These are phyloP conservation scores for Apiospora malaysiana DNA, from an alignment of 2,329 filamentous ascomycete genomes.

Conservation along the genomic window DNA sequence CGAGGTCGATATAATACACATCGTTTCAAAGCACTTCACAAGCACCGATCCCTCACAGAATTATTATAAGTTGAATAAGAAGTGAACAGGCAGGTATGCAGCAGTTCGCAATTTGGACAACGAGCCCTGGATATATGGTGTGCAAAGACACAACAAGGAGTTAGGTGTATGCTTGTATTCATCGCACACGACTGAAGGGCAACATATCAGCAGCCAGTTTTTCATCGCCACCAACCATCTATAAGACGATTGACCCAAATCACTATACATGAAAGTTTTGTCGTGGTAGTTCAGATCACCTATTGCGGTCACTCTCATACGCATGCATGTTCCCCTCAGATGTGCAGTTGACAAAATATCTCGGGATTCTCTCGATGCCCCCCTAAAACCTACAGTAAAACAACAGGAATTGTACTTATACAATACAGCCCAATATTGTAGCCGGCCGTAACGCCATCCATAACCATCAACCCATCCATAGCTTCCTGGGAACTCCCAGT, in stretches of 20 bases:
- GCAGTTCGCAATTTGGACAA: background rate
- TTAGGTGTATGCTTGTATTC: too few relatives aligned
- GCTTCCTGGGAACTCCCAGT: background rate
- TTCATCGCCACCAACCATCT: too few relatives aligned
- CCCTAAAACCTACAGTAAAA: background rate
- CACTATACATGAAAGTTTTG: too few relatives aligned
- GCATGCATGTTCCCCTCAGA: background rate
- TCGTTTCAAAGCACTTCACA: too few relatives aligned
- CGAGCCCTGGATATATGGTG: background rate
- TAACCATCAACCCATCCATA: constrained; percentile 3
- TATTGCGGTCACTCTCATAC: background rate
- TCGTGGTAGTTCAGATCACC: background rate
- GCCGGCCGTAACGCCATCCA: constrained; percentile 12
- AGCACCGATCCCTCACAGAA: background rate
- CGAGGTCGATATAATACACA: too few relatives aligned
- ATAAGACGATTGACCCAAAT: too few relatives aligned
- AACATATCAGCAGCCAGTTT: too few relatives aligned
- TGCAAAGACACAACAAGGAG: background rate
- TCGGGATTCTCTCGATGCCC: background rate
- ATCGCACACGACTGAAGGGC: too few relatives aligned
- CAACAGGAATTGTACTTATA: constrained; percentile 17
- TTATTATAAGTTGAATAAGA: background rate
- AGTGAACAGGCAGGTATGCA: background rate
- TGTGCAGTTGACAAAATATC: background rate
- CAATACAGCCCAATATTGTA: constrained; percentile 5